A percentile compares a stretch with the other conserved stretches of the same genome.
Conservation (phyloP, 192 early-diverging fungal species). For the Martensiomyces pterosporus region DNA sequence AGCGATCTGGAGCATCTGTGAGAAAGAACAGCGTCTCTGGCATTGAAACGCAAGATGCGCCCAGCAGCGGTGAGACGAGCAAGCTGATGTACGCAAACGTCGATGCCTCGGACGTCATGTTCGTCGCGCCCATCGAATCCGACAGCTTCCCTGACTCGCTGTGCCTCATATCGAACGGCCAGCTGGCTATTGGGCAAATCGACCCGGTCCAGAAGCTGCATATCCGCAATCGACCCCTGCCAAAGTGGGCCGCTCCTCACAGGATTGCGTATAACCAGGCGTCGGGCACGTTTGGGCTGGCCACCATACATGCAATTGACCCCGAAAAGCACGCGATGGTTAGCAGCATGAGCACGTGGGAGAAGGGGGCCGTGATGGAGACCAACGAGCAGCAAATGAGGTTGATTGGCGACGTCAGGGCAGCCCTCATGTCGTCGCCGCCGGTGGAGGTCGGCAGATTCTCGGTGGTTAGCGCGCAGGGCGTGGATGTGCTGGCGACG, state of each 20-base stretch:
- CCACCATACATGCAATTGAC: conserved; percentile 49
- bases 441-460: conserved; percentile 49
- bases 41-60: too few species aligned
- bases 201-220: conserved; percentile 86
- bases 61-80: too few species aligned
- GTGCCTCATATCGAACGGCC: conserved; percentile 59
- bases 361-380: conserved; percentile 7
- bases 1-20: too few species aligned
- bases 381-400: conserved; percentile 7
- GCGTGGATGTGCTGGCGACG: conserved; percentile 54
- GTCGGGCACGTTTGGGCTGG: conserved; percentile 58
- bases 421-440: not conserved
- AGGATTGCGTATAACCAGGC: conserved; percentile 64
- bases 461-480: conserved; percentile 65
- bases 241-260: conserved; percentile 56
- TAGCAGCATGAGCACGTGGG: conserved; percentile 3
- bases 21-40: not conserved
- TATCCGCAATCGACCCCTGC: conserved; percentile 61
- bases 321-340: conserved; percentile 6
- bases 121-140: conserved; percentile 62
- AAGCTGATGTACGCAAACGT: conserved; percentile 83
- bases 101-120: conserved; percentile 64
- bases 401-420: conserved; percentile 2
- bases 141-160: conserved; percentile 51
- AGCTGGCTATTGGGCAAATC: conserved; percentile 68